phyloP scores from a whole-genome alignment of 208 protist genomes.

The Leishmania tropica region DNA sequence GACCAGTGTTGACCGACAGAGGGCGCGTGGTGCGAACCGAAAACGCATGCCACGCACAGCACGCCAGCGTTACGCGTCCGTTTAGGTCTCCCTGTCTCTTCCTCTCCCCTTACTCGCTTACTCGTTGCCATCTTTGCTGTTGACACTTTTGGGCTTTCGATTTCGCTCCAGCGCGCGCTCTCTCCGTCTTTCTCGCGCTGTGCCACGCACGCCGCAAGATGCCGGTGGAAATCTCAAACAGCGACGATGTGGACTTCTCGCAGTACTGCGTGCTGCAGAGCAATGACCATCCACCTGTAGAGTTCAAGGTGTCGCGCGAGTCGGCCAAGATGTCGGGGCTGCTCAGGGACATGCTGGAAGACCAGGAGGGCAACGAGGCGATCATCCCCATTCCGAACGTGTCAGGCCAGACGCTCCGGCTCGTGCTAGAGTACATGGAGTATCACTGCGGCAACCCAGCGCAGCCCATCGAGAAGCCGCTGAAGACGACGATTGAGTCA shows the following conservation, averaged over 20 bases:
- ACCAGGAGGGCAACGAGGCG: constrained; percentile 72
- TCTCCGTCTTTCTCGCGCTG: not conserved
- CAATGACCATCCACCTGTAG: constrained; percentile 81
- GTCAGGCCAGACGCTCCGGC: constrained; percentile 80
- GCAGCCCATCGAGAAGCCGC: constrained; percentile 84
- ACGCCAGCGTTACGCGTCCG: not conserved
- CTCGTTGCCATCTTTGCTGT: not conserved
- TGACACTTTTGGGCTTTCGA: not conserved
- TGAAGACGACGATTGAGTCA: constrained; percentile 85
- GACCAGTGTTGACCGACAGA: not conserved
- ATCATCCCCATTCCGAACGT: constrained; percentile 94
- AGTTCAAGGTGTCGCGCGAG: constrained; percentile 86
- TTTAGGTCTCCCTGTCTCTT: not conserved
- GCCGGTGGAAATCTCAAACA: constrained; percentile 54
- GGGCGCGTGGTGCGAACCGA: not conserved
- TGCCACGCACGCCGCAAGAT: constrained; percentile 23
- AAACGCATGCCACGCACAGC: not conserved
- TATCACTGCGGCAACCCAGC: constrained; percentile 89
- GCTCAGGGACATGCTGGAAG: constrained; percentile 92
- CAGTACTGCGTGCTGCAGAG: constrained; percentile 89
- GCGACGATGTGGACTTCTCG: constrained; percentile 74
- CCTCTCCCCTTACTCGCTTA: not conserved
- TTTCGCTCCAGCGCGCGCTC: not conserved
- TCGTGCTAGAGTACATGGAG: constrained; percentile 95
- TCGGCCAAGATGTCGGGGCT: constrained; percentile 88